Conservation (phyloP, 2,329 filamentous ascomycete species). For the Orbilia ellipsospora region DNA sequence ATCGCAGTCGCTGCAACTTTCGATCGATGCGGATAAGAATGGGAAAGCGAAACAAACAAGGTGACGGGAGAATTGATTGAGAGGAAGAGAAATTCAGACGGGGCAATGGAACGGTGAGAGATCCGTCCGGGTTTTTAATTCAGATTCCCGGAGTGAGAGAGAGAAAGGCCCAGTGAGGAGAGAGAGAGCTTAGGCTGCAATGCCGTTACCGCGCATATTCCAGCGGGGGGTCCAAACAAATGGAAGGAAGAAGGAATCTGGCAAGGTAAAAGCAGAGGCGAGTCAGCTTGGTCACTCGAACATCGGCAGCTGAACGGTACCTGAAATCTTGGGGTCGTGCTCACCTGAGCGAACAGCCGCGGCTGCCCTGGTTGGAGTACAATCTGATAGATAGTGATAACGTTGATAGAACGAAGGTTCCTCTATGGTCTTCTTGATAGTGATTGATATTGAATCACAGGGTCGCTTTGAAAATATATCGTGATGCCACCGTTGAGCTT, state of each 20-base stretch:
- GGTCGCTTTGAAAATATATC: background rate
- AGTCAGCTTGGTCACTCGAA: conserved; percentile 13
- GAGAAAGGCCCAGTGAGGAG: conserved; percentile 1
- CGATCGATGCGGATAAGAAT: background rate
- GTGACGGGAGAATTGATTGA: background rate
- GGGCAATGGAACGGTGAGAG: background rate
- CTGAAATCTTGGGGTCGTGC: conserved; percentile 40
- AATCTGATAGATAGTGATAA: background rate
- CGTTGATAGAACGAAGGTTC: background rate
- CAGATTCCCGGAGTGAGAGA: background rate
- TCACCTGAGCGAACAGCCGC: conserved; percentile 19
- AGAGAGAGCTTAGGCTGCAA: conserved; percentile 13
- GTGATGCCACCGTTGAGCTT: conserved; percentile 1
- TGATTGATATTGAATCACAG: background rate
- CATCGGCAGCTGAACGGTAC: conserved; percentile 50
- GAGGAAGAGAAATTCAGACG: background rate
- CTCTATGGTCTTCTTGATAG: too few relatives aligned
- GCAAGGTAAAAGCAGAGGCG: background rate
- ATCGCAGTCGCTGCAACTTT: too few relatives aligned
- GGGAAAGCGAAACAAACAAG: too few relatives aligned
- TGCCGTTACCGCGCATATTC: background rate
- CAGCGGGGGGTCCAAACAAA: background rate
- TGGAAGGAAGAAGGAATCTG: background rate
- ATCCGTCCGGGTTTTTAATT: conserved; percentile 9
- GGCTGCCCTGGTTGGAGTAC: background rate